phyloP scores from a whole-genome alignment of 371 early-diverging fungal genomes.

The Mucor velutinosus region DNA sequence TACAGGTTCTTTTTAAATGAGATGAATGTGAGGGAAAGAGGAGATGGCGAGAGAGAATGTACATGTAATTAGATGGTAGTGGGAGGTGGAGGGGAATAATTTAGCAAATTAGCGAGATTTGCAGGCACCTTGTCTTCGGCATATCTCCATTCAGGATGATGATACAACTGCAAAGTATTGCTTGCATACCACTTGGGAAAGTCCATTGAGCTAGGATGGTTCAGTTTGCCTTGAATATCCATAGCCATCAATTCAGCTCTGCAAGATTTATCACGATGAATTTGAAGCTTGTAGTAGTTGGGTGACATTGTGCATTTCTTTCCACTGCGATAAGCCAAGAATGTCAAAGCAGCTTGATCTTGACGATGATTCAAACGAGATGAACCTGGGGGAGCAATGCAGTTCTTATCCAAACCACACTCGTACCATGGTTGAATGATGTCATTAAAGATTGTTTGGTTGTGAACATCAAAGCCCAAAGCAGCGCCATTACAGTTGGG shows the following conservation, averaged over 20 bases:
- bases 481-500: slow-evolving; percentile 63
- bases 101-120: slow-evolving; percentile 10
- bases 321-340: slow-evolving; percentile 38
- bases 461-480: slow-evolving; percentile 52
- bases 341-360: slow-evolving; percentile 62
- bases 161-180: slow-evolving; percentile 31
- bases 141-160: slow-evolving; percentile 40
- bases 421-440: slow-evolving; percentile 54
- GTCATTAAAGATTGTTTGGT: slow-evolving; percentile 35
- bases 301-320: slow-evolving; percentile 22
- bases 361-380: slow-evolving; percentile 58
- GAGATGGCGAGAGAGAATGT: background rate
- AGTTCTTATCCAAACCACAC: slow-evolving; percentile 52
- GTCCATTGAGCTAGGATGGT: slow-evolving; percentile 32
- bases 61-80: background rate
- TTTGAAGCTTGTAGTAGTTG: slow-evolving; percentile 16
- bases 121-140: slow-evolving; percentile 28
- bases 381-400: slow-evolving; percentile 61
- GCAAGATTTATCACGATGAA: slow-evolving; percentile 33
- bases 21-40: background rate
- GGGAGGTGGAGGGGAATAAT: slow-evolving; percentile 6
- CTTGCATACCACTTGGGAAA: slow-evolving; percentile 31
- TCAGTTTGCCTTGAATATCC: slow-evolving; percentile 28
- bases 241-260: slow-evolving; percentile 23
- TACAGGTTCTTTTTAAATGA: background rate